Evolutionary conservation across 352 stramenopile species (phyloP).

Genomic region (Globisporangium megalacanthum): DNA sequence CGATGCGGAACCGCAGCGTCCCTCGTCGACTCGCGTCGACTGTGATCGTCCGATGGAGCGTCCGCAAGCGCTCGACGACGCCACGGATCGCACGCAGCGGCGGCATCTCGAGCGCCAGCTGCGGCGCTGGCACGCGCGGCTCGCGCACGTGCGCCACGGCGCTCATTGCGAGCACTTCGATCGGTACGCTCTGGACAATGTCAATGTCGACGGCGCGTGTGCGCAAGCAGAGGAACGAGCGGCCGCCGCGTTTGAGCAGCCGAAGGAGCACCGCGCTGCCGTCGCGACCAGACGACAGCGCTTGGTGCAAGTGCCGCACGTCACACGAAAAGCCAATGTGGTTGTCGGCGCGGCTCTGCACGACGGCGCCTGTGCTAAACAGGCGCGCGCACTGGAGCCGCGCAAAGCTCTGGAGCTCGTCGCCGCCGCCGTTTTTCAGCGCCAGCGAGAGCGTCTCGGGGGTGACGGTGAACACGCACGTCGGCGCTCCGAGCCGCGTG

Average conservation of each 20-base stretch:
- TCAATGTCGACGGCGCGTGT: constrained; percentile 78
- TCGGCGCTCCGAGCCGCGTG: constrained; percentile 48
- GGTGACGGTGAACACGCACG: constrained; percentile 70
- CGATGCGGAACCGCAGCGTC: constrained; percentile 64
- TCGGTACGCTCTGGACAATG: constrained; percentile 82
- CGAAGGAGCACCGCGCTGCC: constrained; percentile 76
- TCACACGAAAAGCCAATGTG: constrained; percentile 78
- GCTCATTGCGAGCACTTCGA: constrained; percentile 73
- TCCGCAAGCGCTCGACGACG: constrained; percentile 68
- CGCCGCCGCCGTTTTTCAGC: constrained; percentile 60
- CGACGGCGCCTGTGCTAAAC: constrained; percentile 55
- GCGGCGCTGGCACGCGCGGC: constrained; percentile 64
- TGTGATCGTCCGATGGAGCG: constrained; percentile 69
- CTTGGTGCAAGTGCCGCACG: constrained; percentile 67
- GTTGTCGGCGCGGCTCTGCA: constrained; percentile 74
- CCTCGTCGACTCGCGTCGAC: constrained; percentile 67
- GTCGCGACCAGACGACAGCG: constrained; percentile 70
- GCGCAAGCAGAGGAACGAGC: constrained; percentile 68
- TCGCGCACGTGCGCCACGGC: constrained; percentile 68
- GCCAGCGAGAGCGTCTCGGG: constrained; percentile 56
- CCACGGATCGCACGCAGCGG: constrained; percentile 54
- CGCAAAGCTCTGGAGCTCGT: constrained; percentile 79
- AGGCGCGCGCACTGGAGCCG: constrained; percentile 54
- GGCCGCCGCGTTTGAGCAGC: constrained; percentile 71
- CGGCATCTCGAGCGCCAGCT: constrained; percentile 82